Evolutionary conservation across 2,329 filamentous ascomycete species (phyloP), one percentile per base, ranked within the genome.

Genomic region (Pseudocercospora fijiensis): DNA sequence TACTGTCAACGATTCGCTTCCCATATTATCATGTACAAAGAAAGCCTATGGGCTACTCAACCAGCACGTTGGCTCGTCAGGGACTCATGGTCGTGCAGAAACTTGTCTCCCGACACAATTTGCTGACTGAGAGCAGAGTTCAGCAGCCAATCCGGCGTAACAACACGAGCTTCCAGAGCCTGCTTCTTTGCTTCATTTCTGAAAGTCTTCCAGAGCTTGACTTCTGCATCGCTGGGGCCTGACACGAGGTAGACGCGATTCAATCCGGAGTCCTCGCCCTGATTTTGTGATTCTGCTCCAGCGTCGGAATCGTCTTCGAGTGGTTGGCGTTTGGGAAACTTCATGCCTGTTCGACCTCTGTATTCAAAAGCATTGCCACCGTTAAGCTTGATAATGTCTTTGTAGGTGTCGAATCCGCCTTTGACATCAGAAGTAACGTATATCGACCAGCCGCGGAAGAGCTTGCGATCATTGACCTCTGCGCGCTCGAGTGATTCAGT

Each of bases 121-220:
- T 92, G 84, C 78, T 99, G 95, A 71, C 86, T 87, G 90, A 99
- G 94, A 4, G 92, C 91, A 64, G 92, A 88, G 73, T 93, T 89
- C 62, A 99, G 80, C 71, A 99, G 77, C 95, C 95, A 99, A 74
- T 99, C 93, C 2, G 90, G 86, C 53, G 85, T 85, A 24, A 97
- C 92, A 45, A 99, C 88, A 59, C 90, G 84, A 2, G 93, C 89
- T 69, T 88, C 84, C 84, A 94, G 92, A 73, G 91, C 88, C 51
- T 90, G 88, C 70, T 88, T 89, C 66, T 83, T 80, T 1, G 91
- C 93, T 85, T 96, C 88, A 58, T 90, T 86, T 61, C 86, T 83
- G 76, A 99, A 99, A 64, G 87, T 87, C 13, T 83, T 80, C 91
- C 93, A 97, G 61, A 96, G 78, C 67, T 85, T 84, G 74, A 84